Evolutionary conservation across 345 rosid species (phyloP).

Genomic region (Camelina sativa): DNA sequence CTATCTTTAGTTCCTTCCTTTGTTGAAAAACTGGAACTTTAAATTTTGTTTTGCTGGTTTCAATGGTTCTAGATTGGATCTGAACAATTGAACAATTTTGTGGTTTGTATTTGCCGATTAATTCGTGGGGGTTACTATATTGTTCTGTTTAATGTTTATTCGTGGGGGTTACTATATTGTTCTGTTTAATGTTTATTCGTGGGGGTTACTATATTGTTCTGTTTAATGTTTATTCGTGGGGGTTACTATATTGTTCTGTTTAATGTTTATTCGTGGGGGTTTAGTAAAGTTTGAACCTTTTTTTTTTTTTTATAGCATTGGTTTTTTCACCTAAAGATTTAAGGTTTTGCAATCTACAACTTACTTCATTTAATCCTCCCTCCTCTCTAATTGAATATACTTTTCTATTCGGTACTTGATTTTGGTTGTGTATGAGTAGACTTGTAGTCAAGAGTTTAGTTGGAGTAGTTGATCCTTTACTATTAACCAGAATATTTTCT

Average conservation of each 20-base stretch:
- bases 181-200: background rate
- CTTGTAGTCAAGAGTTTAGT: background rate
- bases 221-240: background rate
- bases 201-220: background rate
- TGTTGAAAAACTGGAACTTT: slow-evolving; percentile 11
- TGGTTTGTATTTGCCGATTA: slow-evolving; percentile 9
- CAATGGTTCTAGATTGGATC: slow-evolving; percentile 40
- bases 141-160: background rate
- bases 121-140: background rate
- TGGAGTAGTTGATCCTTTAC: background rate
- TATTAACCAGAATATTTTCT: background rate
- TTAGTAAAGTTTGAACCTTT: slow-evolving; percentile 23
- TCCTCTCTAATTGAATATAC: slow-evolving; percentile 14
- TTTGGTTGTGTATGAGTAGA: slow-evolving; percentile 12
- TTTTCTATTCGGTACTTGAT: background rate
- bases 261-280: background rate
- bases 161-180: background rate
- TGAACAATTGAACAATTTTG: background rate
- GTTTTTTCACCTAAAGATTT: background rate
- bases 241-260: background rate
- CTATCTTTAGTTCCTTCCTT: slow-evolving; percentile 5
- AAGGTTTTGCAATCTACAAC: background rate
- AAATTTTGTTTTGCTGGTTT: background rate
- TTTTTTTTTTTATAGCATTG: slow-evolving; percentile 13
- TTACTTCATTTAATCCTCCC: background rate